These are phyloP conservation scores for Protomyces gravidus DNA, from an alignment of 1,139 yeast genomes.

Conservation along the genomic window DNA sequence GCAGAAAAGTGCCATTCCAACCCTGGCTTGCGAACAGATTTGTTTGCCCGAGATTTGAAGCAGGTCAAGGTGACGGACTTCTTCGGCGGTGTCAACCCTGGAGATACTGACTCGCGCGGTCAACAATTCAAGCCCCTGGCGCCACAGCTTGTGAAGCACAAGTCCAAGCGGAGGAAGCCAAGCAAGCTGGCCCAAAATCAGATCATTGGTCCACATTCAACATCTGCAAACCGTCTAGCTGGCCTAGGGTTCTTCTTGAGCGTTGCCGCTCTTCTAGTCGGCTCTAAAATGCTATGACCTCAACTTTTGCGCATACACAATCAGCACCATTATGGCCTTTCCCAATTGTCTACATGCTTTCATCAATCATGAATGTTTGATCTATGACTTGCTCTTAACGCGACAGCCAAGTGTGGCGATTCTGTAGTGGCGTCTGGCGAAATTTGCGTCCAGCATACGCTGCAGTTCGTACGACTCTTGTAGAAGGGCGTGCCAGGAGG, in stretches of 20 bases:
- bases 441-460: not conserved
- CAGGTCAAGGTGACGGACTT: slow-evolving; percentile 84
- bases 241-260: too few relatives aligned
- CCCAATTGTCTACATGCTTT: not conserved
- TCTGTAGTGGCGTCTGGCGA: not conserved
- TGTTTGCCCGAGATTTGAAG: slow-evolving; percentile 62
- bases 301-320: not conserved
- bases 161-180: not conserved
- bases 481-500: not conserved
- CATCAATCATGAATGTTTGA: not conserved
- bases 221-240: too few relatives aligned
- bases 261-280: too few relatives aligned
- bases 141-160: not conserved
- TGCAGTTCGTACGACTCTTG: not conserved
- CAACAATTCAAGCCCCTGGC: not conserved
- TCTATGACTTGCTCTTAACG: too few relatives aligned
- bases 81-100: slow-evolving; percentile 88
- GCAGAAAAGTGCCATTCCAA: slow-evolving; percentile 82
- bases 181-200: not conserved
- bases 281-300: too few relatives aligned
- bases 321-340: not conserved
- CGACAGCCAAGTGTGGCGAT: not conserved
- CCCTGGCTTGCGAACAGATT: slow-evolving; percentile 83
- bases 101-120: slow-evolving; percentile 52
- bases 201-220: too few relatives aligned